phyloP scores from a whole-genome alignment of 345 rosid genomes.

The Euphorbia lathyris region DNA sequence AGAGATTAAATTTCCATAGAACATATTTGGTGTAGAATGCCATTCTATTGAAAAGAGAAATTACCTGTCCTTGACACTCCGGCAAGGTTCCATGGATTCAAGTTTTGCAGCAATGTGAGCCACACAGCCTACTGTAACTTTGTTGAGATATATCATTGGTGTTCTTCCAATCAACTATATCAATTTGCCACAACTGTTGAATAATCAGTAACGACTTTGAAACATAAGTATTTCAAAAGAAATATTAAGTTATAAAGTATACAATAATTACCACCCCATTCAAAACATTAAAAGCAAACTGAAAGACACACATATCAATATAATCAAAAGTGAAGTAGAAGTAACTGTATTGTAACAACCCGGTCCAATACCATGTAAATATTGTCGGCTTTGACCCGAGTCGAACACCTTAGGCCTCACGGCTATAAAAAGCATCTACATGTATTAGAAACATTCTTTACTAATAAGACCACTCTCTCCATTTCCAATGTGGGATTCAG shows the following conservation, averaged over 20 bases:
- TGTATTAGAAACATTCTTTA: too few relatives aligned
- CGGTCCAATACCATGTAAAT: too few relatives aligned
- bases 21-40: not conserved
- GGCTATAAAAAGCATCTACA: too few relatives aligned
- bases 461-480: too few relatives aligned
- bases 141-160: slow-evolving; percentile 91
- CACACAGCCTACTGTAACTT: slow-evolving; percentile 65
- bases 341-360: too few relatives aligned
- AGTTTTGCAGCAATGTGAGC: slow-evolving; percentile 92
- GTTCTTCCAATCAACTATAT: slow-evolving; percentile 84
- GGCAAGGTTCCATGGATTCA: slow-evolving; percentile 97
- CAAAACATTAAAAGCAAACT: not conserved
- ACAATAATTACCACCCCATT: not conserved
- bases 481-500: too few relatives aligned
- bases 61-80: slow-evolving; percentile 91
- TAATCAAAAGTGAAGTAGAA: too few relatives aligned
- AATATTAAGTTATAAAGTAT: not conserved
- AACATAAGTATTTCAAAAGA: slow-evolving; percentile 18
- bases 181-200: slow-evolving; percentile 31
- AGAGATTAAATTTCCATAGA: not conserved
- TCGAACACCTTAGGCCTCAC: too few relatives aligned
- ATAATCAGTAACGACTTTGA: slow-evolving; percentile 25
- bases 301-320: too few relatives aligned
- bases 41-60: slow-evolving; percentile 4
- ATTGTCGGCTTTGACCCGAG: too few relatives aligned